These are phyloP conservation scores for Mollisia scopiformis DNA, from an alignment of 2,329 filamentous ascomycete genomes.

Conservation along the genomic window DNA sequence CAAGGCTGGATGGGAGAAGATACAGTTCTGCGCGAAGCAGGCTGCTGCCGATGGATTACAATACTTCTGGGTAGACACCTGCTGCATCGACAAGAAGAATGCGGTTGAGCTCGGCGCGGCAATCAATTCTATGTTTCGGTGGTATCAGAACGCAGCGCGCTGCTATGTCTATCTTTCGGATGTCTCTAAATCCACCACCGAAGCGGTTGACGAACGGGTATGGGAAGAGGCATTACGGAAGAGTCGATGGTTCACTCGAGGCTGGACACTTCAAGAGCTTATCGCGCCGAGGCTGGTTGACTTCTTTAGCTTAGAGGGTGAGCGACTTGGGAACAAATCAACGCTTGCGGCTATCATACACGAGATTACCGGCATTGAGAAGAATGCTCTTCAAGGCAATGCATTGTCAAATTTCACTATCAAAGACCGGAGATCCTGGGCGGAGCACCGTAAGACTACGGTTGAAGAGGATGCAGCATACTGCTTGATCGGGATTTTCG, in stretches of 20 bases:
- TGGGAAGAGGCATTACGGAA: constrained; percentile 5
- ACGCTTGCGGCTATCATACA: constrained; percentile 15
- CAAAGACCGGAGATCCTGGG: constrained; percentile 46
- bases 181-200: constrained; percentile 9
- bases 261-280: constrained; percentile 23
- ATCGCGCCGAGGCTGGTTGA: constrained; percentile 19
- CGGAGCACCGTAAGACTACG: constrained; percentile 38
- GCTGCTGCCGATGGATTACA: constrained; percentile 19
- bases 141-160: constrained; percentile 20
- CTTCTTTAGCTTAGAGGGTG: constrained; percentile 10
- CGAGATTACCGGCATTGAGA: constrained; percentile 21
- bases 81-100: constrained; percentile 27
- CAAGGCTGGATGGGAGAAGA: constrained; percentile 25
- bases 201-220: constrained; percentile 1
- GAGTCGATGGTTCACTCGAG: constrained; percentile 21
- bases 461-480: constrained; percentile 46
- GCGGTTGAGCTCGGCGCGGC: constrained; percentile 13
- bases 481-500: constrained; percentile 47
- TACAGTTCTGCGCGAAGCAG: constrained; percentile 25
- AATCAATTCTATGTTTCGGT: constrained; percentile 27
- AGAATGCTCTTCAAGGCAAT: constrained; percentile 18
- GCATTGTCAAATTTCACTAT: constrained; percentile 39
- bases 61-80: constrained; percentile 26
- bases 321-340: constrained; percentile 19
- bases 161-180: constrained; percentile 27